Percentiles rank a stretch among this genome's conserved stretches.
These are phyloP conservation scores for Verticillium nubilum DNA, from an alignment of 2,329 filamentous ascomycete genomes.

Conservation along the genomic window DNA sequence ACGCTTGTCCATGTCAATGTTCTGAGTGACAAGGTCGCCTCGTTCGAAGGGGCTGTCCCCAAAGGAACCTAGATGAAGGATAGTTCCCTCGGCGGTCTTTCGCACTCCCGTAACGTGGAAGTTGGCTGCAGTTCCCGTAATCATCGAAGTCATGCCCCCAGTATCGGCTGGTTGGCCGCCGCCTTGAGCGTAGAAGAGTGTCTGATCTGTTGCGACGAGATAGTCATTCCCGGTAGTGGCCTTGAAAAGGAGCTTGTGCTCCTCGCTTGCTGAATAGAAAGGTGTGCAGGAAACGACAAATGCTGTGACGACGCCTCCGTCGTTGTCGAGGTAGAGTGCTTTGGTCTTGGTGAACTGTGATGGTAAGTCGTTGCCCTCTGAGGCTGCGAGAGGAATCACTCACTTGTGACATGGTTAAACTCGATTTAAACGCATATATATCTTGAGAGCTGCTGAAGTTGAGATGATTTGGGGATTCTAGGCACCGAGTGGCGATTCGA, in stretches of 20 bases:
- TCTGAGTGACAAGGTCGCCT: constrained; percentile 45
- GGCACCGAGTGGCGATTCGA: too few relatives aligned
- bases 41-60: constrained; percentile 25
- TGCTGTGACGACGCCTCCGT: neutral
- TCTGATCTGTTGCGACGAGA: constrained; percentile 56
- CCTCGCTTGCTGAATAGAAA: constrained; percentile 19
- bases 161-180: constrained; percentile 68
- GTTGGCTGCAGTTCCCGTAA: constrained; percentile 10
- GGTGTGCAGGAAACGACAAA: neutral
- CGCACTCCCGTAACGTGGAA: constrained; percentile 56
- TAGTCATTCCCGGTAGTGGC: constrained; percentile 41
- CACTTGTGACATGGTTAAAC: too few relatives aligned
- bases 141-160: constrained; percentile 44
- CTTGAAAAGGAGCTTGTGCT: constrained; percentile 54
- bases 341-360: neutral
- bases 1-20: constrained; percentile 56
- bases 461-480: too few relatives aligned
- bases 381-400: too few relatives aligned
- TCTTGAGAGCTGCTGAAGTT: too few relatives aligned
- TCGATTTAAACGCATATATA: too few relatives aligned
- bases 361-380: neutral
- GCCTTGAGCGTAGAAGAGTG: constrained; percentile 73
- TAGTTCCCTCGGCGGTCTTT: constrained; percentile 46
- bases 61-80: constrained; percentile 63
- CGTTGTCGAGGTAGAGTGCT: neutral